Conservation (phyloP, 2,329 filamentous ascomycete genomes). For the Nemania sp. region DNA sequence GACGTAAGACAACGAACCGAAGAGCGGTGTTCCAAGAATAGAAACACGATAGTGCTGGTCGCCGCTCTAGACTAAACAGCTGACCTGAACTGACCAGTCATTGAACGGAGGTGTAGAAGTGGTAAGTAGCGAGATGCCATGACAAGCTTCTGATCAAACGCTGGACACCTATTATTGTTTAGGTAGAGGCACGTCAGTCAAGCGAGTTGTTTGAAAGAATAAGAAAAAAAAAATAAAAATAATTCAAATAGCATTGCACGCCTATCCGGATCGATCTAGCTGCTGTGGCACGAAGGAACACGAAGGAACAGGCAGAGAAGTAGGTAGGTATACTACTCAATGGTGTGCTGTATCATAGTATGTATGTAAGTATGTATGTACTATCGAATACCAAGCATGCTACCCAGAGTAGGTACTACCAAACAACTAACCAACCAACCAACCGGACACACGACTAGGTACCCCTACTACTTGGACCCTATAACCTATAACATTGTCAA, state of each 20-base stretch:
- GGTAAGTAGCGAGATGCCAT: background rate
- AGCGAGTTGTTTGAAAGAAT: background rate
- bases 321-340: too few species aligned
- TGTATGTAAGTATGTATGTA: too few species aligned
- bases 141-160: background rate
- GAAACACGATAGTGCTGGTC: slow-evolving; percentile 22
- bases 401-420: background rate
- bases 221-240: too few species aligned
- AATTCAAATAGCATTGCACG: slow-evolving; percentile 26
- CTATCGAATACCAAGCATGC: background rate
- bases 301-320: slow-evolving; percentile 3
- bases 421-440: too few species aligned
- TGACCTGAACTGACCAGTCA: slow-evolving; percentile 15
- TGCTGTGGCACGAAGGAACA: slow-evolving; percentile 11
- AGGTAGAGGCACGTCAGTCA: background rate
- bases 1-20: slow-evolving; percentile 30
- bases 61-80: slow-evolving; percentile 33
- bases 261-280: slow-evolving; percentile 22
- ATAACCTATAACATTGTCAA: slow-evolving; percentile 18
- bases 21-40: slow-evolving; percentile 38
- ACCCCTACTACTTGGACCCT: background rate
- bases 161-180: background rate
- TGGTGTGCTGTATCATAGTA: too few species aligned
- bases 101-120: background rate
- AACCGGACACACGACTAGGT: slow-evolving; percentile 16